These are phyloP conservation scores for Takakia lepidozioides DNA, from an alignment of 225 moss, liverwort and hornwort genomes.

Conservation along the genomic window DNA sequence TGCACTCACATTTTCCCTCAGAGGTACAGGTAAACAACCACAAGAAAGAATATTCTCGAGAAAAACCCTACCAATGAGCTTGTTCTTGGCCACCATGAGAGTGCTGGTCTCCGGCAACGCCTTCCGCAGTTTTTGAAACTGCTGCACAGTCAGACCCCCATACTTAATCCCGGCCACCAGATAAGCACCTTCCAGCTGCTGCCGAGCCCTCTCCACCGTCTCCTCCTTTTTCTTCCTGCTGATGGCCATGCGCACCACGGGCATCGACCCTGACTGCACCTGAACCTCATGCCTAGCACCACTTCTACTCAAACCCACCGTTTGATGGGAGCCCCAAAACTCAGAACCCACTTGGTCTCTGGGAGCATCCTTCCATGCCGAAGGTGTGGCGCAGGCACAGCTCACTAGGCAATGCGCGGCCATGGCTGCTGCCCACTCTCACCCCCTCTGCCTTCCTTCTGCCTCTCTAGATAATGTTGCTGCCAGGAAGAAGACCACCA, in stretches of 20 bases:
- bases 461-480: too few relatives aligned
- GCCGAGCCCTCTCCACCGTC: conserved; percentile 72
- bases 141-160: conserved; percentile 69
- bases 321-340: conserved; percentile 32
- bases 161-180: conserved; percentile 85
- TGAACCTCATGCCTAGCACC: conserved; percentile 4
- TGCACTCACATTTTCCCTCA: too few relatives aligned
- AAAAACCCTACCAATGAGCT: conserved; percentile 64
- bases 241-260: conserved; percentile 64
- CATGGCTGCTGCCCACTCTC: conserved; percentile 13
- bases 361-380: conserved; percentile 2
- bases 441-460: too few relatives aligned
- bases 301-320: background rate
- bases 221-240: conserved; percentile 89
- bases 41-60: too few relatives aligned
- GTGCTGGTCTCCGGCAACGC: conserved; percentile 60
- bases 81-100: conserved; percentile 93
- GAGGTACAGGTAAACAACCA: too few relatives aligned
- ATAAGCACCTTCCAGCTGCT: conserved; percentile 78
- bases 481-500: too few relatives aligned
- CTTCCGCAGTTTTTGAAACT: conserved; percentile 69
- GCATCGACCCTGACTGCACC: conserved; percentile 11
- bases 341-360: conserved; percentile 19
- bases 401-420: conserved; percentile 26
- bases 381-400: conserved; percentile 8